These are phyloP conservation scores for Bondarzewia mesenterica DNA, from an alignment of 1,284 basidiomycete genomes.

Conservation along the genomic window DNA sequence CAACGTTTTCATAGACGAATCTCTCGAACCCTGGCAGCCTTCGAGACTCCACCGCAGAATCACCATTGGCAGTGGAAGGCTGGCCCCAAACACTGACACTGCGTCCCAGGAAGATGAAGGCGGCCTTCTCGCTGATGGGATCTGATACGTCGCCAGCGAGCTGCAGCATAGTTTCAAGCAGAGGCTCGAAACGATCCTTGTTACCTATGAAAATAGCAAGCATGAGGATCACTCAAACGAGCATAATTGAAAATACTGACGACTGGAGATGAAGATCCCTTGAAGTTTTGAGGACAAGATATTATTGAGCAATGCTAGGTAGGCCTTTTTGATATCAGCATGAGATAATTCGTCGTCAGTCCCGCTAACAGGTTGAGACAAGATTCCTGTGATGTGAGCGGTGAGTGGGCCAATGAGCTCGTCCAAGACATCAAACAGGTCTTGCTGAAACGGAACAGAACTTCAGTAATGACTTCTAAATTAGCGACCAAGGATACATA, in stretches of 20 bases:
- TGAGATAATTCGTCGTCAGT: constrained; percentile 88
- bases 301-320: constrained; percentile 78
- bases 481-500: constrained; percentile 27
- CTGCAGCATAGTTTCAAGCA: constrained; percentile 71
- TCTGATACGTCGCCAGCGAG: constrained; percentile 74
- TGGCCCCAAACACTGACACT: constrained; percentile 78
- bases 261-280: constrained; percentile 79
- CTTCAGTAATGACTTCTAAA: constrained; percentile 5
- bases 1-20: constrained; percentile 85
- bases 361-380: constrained; percentile 79
- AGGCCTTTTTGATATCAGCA: constrained; percentile 85
- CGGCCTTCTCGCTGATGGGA: constrained; percentile 68
- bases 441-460: constrained; percentile 21
- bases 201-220: constrained; percentile 51
- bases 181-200: constrained; percentile 61
- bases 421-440: constrained; percentile 83
- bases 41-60: constrained; percentile 34
- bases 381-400: constrained; percentile 73
- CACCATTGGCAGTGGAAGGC: constrained; percentile 22
- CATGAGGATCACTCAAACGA: background rate
- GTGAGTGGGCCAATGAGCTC: constrained; percentile 85
- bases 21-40: constrained; percentile 86
- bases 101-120: constrained; percentile 77
- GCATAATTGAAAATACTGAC: constrained; percentile 40
- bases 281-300: constrained; percentile 80